Evolutionary conservation across 1,284 basidiomycete species (phyloP).

Genomic region (Paramarasmius palmivorus): DNA sequence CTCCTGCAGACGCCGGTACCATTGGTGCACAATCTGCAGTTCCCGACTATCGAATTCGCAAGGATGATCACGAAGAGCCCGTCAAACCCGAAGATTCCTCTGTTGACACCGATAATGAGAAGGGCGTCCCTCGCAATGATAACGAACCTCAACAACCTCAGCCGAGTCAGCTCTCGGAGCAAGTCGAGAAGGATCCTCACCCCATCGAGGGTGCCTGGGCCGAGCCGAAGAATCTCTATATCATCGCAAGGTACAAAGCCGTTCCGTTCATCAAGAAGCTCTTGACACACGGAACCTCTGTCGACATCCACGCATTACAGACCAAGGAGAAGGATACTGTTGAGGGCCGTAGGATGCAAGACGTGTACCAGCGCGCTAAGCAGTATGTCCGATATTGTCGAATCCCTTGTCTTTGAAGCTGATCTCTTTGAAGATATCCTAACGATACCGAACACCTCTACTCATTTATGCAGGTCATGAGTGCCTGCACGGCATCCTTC

Average conservation of each 20-base stretch:
- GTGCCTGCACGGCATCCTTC: conserved; percentile 31
- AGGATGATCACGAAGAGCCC: conserved; percentile 11
- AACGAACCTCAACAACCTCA: conserved; percentile 5
- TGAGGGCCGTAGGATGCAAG: conserved; percentile 19
- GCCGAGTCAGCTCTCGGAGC: conserved; percentile 15
- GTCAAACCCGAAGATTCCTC: conserved; percentile 14
- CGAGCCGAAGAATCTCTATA: conserved; percentile 28
- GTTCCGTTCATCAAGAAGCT: conserved; percentile 23
- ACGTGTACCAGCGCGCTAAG: conserved; percentile 23
- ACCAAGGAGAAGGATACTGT: conserved; percentile 13
- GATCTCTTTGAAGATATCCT: conserved; percentile 14
- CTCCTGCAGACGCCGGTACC: conserved; percentile 23
- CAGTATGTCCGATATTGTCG: conserved; percentile 13
- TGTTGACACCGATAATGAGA: conserved; percentile 1
- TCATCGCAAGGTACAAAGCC: conserved; percentile 27
- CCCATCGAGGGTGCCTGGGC: conserved; percentile 28
- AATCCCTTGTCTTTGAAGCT: background rate
- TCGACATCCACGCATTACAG: conserved; percentile 18
- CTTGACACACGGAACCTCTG: conserved; percentile 23
- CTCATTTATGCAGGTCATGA: conserved; percentile 32
- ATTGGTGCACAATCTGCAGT: conserved; percentile 16
- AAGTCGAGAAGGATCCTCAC: conserved; percentile 20
- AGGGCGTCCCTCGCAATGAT: background rate
- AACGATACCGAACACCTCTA: conserved; percentile 32
- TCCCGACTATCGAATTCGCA: conserved; percentile 26